Base-by-base conservation (phyloP, 2,329 filamentous ascomycete species). In the Cladosporium sp. region DNA sequence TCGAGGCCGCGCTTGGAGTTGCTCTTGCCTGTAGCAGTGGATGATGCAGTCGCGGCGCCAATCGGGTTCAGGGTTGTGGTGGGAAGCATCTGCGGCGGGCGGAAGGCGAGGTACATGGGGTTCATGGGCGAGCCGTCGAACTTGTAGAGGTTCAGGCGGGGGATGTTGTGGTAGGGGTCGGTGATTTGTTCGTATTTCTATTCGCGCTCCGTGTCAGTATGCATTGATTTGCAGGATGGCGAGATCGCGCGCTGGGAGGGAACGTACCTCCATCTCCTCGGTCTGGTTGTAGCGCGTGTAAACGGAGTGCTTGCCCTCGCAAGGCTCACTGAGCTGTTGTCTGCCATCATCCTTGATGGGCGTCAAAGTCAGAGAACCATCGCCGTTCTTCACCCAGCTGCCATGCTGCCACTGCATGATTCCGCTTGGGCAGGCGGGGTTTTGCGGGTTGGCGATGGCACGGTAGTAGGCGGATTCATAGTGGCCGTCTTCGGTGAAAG, bases 391-490 rank as follows among this genome's bases (percentile, higher is more conserved):
- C 4, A 71, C 69, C 63, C 80, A 86, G 49, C 67, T 79, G 36
- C 85, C 85, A 62, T 88, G 85, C 63, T 88, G 85, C 76, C 80
- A 88, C 68, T 70, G 49, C 49, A 51, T 51, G 20, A 51, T 51
- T 7, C 49, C 49, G 22, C 41, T 40, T 0, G 49, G 49, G 40
- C 69, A 67, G 38, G 83, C 82, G 84, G 58, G 54, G 48, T 27
- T 55, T 15, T 35, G 35, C 41, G 61, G 84, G 63, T 88, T 86
- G 41, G 84, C 69, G 60, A 86, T 68, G 8, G 83, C 83, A 55
- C 84, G 76, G 66, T 86, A 88, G 65, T 84, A 82, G 12, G 85
- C 83, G 60, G 82, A 77, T 68, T 88, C 85, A 62, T 77, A 88
- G 66, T 76, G 74, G 18, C 84, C 84, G 62, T 86, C 80, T 35